A percentile compares a stretch with the other conserved stretches of the same genome.
Conservation (phyloP, 2,329 filamentous ascomycete species). For the Botrytis porri region DNA sequence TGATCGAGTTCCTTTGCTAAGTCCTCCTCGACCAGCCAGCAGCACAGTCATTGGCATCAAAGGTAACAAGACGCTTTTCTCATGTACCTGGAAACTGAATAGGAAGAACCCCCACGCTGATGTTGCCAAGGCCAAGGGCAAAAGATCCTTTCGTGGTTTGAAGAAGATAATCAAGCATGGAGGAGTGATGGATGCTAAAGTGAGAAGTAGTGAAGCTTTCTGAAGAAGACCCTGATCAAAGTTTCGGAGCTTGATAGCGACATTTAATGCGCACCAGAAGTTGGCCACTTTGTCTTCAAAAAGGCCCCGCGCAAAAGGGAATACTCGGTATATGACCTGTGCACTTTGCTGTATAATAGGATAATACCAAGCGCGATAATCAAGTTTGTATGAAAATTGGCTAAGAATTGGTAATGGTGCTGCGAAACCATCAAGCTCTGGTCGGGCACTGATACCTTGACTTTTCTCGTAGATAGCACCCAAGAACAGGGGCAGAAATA, state of each 20-base stretch:
- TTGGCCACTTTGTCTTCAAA: constrained; percentile 99
- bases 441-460: constrained; percentile 57
- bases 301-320: constrained; percentile 90
- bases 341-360: constrained; percentile 73
- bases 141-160: constrained; percentile 69
- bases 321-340: constrained; percentile 87
- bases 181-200: constrained; percentile 71
- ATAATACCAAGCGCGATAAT: constrained; percentile 68
- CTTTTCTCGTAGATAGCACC: constrained; percentile 68
- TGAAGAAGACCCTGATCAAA: constrained; percentile 73
- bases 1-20: constrained; percentile 71
- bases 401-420: constrained; percentile 61
- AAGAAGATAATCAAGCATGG: constrained; percentile 78
- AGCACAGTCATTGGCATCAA: constrained; percentile 90
- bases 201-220: constrained; percentile 69
- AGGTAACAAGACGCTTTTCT: constrained; percentile 93
- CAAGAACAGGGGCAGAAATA: constrained; percentile 72
- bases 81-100: constrained; percentile 96
- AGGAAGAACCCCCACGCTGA: constrained; percentile 97
- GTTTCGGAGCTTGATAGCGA: constrained; percentile 78
- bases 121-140: constrained; percentile 77
- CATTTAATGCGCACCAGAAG: constrained; percentile 92
- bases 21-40: constrained; percentile 72
- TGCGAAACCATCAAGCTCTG: constrained; percentile 56
- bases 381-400: constrained; percentile 55